Evolutionary conservation across 768 basidiomycete genomes (phyloP).

Genomic region (Tephrocybe sp.): DNA sequence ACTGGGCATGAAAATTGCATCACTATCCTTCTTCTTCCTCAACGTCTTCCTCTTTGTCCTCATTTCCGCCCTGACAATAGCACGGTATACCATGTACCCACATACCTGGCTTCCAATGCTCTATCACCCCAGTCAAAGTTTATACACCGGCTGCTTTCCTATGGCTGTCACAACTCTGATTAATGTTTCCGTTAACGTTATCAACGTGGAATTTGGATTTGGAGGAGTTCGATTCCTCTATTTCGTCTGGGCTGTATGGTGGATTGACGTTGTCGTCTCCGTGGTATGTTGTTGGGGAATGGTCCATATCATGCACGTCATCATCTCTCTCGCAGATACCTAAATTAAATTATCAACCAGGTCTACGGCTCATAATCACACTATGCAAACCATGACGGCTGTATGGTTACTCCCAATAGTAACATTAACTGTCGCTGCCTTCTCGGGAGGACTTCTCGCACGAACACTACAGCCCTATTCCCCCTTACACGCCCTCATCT

Average conservation of each 20-base stretch:
- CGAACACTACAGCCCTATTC: slow-evolving; percentile 46
- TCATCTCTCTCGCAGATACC: background rate
- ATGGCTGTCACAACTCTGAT: slow-evolving; percentile 59
- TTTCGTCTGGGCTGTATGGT: slow-evolving; percentile 61
- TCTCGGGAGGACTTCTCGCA: slow-evolving; percentile 63
- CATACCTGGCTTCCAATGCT: slow-evolving; percentile 49
- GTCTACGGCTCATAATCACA: slow-evolving; percentile 60
- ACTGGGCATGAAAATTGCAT: slow-evolving; percentile 34
- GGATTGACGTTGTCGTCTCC: slow-evolving; percentile 56
- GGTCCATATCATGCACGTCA: slow-evolving; percentile 60
- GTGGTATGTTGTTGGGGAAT: slow-evolving; percentile 59
- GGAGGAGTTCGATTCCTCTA: slow-evolving; percentile 52
- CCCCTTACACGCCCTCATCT: slow-evolving; percentile 50
- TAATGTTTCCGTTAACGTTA: slow-evolving; percentile 37
- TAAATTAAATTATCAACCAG: slow-evolving; percentile 23
- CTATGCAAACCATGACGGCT: slow-evolving; percentile 55
- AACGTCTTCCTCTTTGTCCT: slow-evolving; percentile 44
- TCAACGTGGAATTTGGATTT: slow-evolving; percentile 42
- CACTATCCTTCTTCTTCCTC: slow-evolving; percentile 30
- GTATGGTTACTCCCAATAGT: slow-evolving; percentile 79
- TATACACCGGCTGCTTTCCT: slow-evolving; percentile 42
- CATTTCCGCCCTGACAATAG: slow-evolving; percentile 38
- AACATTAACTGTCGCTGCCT: slow-evolving; percentile 68
- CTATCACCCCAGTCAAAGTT: slow-evolving; percentile 47
- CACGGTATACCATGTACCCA: slow-evolving; percentile 40